Percentiles rank a stretch among this genome's conserved stretches.
These are phyloP conservation scores for Talaromyces rugulosus DNA, from an alignment of 2,329 filamentous ascomycete genomes.

Conservation along the genomic window DNA sequence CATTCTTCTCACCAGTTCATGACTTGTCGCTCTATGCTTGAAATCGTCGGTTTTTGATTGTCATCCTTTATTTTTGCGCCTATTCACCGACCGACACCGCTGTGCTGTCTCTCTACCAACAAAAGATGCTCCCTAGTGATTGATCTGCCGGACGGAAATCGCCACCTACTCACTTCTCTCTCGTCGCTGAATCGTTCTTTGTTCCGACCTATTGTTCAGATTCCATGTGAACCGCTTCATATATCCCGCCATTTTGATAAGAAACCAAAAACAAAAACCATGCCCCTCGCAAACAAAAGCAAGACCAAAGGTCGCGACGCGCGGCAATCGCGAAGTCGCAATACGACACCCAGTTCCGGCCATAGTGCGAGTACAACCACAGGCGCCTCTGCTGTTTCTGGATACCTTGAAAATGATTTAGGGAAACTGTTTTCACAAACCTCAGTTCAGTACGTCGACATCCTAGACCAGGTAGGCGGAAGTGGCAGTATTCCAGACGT, in stretches of 20 bases:
- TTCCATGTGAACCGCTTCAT: not conserved
- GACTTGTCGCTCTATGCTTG: not conserved
- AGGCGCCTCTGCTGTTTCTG: constrained; percentile 30
- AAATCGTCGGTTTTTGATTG: not conserved
- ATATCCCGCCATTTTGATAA: not conserved
- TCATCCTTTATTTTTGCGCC: not conserved
- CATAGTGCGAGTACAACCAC: constrained; percentile 43
- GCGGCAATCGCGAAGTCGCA: constrained; percentile 55
- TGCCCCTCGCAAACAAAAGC: constrained; percentile 45
- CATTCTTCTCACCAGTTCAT: not conserved
- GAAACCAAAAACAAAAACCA: constrained; percentile 15
- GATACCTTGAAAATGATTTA: constrained; percentile 53
- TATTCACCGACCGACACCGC: not conserved
- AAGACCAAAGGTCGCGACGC: constrained; percentile 53
- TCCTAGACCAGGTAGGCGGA: constrained; percentile 53
- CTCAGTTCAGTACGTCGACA: constrained; percentile 52
- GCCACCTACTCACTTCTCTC: not conserved
- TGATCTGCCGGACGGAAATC: not conserved
- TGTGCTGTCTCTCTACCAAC: not conserved
- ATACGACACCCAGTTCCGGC: constrained; percentile 59
- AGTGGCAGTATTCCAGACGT: constrained; percentile 46
- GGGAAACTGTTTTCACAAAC: constrained; percentile 45
- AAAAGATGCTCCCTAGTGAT: not conserved
- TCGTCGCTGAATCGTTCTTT: not conserved
- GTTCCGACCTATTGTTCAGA: not conserved